Evolutionary conservation across 2,329 filamentous ascomycete species (phyloP).

Genomic region (Coniochaeta sp.): DNA sequence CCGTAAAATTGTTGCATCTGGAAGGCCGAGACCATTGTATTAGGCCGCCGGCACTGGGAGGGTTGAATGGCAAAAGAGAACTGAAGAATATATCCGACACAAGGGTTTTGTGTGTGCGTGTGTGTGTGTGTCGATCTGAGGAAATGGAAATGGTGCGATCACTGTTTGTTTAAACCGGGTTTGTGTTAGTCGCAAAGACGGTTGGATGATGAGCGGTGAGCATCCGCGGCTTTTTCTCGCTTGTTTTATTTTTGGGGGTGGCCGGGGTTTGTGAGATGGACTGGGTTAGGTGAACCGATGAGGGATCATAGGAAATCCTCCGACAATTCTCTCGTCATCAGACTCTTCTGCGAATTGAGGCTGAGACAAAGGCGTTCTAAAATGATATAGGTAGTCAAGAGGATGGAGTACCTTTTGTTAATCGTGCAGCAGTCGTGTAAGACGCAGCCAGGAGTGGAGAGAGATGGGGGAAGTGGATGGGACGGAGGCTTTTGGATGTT

Average conservation of each 20-base stretch:
- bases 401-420: not conserved
- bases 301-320: not conserved
- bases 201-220: conserved; percentile 19
- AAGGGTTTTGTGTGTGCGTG: conserved; percentile 8
- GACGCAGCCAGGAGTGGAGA: not conserved
- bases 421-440: not conserved
- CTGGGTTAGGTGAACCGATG: not conserved
- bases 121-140: not conserved
- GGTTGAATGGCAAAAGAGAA: not conserved
- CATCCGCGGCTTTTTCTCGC: conserved; percentile 12
- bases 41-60: conserved; percentile 9
- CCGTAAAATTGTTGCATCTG: conserved; percentile 46
- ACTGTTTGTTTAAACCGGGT: not conserved
- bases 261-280: conserved; percentile 10
- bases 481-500: too few species aligned
- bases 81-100: conserved; percentile 2
- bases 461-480: not conserved
- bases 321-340: not conserved
- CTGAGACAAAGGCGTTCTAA: not conserved
- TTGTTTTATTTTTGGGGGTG: conserved; percentile 12
- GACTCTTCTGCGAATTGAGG: not conserved
- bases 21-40: conserved; percentile 46
- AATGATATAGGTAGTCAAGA: not conserved
- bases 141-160: conserved; percentile 5
- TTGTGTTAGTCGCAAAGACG: conserved; percentile 15